These are phyloP conservation scores for Boletellus deceptivus DNA, from an alignment of 1,284 basidiomycete genomes.

Conservation along the genomic window DNA sequence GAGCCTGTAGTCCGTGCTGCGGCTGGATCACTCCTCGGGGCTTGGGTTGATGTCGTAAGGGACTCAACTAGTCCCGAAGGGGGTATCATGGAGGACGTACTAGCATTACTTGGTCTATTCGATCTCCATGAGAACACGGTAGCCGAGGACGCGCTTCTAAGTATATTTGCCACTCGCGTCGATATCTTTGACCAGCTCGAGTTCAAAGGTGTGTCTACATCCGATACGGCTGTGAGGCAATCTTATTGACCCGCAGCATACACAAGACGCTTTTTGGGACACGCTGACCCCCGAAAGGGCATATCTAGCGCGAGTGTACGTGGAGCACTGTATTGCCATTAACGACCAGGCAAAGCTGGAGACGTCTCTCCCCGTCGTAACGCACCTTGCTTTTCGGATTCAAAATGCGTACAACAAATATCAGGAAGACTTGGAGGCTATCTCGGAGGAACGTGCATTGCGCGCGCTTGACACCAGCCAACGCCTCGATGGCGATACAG, in stretches of 20 bases:
- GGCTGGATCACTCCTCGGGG: slow-evolving; percentile 72
- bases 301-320: slow-evolving; percentile 82
- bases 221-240: not conserved
- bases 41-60: slow-evolving; percentile 72
- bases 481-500: slow-evolving; percentile 47
- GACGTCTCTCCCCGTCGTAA: slow-evolving; percentile 82
- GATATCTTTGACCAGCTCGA: slow-evolving; percentile 65
- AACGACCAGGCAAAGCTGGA: slow-evolving; percentile 75
- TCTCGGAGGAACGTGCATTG: slow-evolving; percentile 41
- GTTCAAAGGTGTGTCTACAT: slow-evolving; percentile 58
- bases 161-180: slow-evolving; percentile 58
- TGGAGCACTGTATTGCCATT: slow-evolving; percentile 71
- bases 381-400: slow-evolving; percentile 83
- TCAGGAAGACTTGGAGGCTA: slow-evolving; percentile 49
- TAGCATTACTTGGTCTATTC: slow-evolving; percentile 62
- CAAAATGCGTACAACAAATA: slow-evolving; percentile 79
- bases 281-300: slow-evolving; percentile 78
- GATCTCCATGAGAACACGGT: slow-evolving; percentile 59
- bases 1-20: slow-evolving; percentile 82
- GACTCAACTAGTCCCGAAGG: slow-evolving; percentile 43
- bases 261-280: slow-evolving; percentile 73
- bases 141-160: slow-evolving; percentile 66
- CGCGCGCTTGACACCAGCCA: slow-evolving; percentile 46
- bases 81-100: slow-evolving; percentile 46
- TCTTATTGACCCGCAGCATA: not conserved